These are phyloP conservation scores for Diospyros kaki DNA, from an alignment of 148 eudicot species.

Conservation along the genomic window DNA sequence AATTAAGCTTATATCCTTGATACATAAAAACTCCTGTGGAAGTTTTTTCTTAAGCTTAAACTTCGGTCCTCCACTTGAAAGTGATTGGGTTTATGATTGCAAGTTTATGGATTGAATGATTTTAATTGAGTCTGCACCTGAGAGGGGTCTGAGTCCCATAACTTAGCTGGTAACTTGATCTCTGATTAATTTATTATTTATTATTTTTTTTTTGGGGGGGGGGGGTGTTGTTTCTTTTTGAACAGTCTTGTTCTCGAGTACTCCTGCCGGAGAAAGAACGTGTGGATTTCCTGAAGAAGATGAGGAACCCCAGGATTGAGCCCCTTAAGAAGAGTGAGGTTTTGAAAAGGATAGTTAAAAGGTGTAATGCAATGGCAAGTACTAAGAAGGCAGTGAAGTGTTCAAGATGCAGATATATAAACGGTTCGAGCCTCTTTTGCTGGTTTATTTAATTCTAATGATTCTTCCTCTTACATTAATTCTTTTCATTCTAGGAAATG, in stretches of 20 bases:
- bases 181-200: not conserved
- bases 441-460: too few relatives aligned
- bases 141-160: not conserved
- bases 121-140: not conserved
- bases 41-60: not conserved
- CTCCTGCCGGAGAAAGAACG: constrained; percentile 60
- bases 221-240: not conserved
- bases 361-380: constrained; percentile 42
- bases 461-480: not conserved
- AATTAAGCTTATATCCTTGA: too few relatives aligned
- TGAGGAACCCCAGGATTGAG: constrained; percentile 64
- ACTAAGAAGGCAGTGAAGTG: constrained; percentile 46
- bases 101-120: not conserved
- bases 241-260: constrained; percentile 73
- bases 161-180: constrained; percentile 7
- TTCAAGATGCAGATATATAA: constrained; percentile 70
- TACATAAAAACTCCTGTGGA: not conserved
- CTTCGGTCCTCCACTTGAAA: not conserved
- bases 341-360: constrained; percentile 55
- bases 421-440: constrained; percentile 43
- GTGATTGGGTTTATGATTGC: not conserved
- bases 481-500: not conserved
- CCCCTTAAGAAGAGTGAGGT: constrained; percentile 48
- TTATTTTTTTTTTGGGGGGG: not conserved
- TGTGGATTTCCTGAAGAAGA: constrained; percentile 51